Conservation (phyloP, 345 rosid species). For the Zanthoxylum bungeanum region DNA sequence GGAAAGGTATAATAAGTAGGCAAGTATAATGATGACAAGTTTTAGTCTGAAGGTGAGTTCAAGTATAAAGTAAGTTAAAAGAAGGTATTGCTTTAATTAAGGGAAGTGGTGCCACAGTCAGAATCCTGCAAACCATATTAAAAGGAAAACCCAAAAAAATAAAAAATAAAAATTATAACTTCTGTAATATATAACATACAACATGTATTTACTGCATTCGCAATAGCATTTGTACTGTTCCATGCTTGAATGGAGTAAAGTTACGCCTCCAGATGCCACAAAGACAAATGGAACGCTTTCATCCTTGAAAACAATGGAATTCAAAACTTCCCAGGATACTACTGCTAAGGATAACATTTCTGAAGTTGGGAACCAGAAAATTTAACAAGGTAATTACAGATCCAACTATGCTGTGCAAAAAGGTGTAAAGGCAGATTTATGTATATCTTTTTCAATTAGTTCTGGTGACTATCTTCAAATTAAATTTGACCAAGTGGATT, state of each 20-base stretch:
- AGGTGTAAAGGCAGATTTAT: background rate
- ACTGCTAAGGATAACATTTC: background rate
- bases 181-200: background rate
- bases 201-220: background rate
- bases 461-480: background rate
- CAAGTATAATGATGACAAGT: background rate
- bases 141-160: background rate
- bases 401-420: slow-evolving; percentile 1
- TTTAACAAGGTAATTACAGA: background rate
- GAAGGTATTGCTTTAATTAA: background rate
- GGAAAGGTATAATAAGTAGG: background rate
- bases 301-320: background rate
- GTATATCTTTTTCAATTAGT: background rate
- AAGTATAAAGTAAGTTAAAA: background rate
- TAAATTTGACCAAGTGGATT: background rate
- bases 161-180: background rate
- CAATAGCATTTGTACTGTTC: background rate
- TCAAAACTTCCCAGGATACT: background rate
- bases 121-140: slow-evolving; percentile 1
- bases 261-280: background rate
- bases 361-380: background rate
- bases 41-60: background rate
- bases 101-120: background rate
- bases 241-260: background rate
- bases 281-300: background rate